These are phyloP conservation scores for Aristolochia contorta DNA, from an alignment of 164 flowering plant genomes.

Conservation along the genomic window DNA sequence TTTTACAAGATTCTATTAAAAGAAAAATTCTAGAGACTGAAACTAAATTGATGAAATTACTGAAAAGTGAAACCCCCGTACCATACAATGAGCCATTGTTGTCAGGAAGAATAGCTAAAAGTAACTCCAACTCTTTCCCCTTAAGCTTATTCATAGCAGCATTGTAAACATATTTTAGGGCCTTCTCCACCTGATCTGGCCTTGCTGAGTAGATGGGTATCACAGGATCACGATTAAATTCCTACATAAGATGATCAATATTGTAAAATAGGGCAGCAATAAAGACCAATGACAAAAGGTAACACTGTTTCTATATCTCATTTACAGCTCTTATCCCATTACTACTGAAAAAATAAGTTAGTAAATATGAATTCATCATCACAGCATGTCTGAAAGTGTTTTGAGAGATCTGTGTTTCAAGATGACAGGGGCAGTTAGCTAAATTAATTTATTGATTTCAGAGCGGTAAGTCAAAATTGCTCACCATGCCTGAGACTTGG, in stretches of 20 bases:
- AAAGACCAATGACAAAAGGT: neutral
- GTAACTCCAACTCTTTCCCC: slow-evolving; percentile 40
- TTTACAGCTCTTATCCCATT: neutral
- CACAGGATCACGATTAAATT: slow-evolving; percentile 45
- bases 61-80: slow-evolving; percentile 8
- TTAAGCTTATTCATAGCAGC: slow-evolving; percentile 29
- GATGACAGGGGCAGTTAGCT: no score
- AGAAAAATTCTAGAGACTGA: no score
- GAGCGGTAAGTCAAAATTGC: no score
- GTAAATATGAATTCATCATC: no score
- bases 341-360: neutral
- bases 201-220: slow-evolving; percentile 34
- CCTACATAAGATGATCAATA: slow-evolving; percentile 17
- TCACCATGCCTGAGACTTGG: slow-evolving; percentile 58
- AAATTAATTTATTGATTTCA: no score
- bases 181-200: slow-evolving; percentile 51
- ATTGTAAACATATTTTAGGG: slow-evolving; percentile 30
- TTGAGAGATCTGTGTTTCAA: no score
- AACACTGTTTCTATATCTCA: neutral
- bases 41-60: neutral
- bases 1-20: no score
- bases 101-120: slow-evolving; percentile 43
- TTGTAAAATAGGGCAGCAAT: neutral
- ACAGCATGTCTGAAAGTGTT: no score
- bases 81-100: slow-evolving; percentile 51